Evolutionary conservation across 2,329 filamentous ascomycete species (phyloP), one percentile per base, ranked within the genome.

Genomic region (Fusarium decemcellulare): DNA sequence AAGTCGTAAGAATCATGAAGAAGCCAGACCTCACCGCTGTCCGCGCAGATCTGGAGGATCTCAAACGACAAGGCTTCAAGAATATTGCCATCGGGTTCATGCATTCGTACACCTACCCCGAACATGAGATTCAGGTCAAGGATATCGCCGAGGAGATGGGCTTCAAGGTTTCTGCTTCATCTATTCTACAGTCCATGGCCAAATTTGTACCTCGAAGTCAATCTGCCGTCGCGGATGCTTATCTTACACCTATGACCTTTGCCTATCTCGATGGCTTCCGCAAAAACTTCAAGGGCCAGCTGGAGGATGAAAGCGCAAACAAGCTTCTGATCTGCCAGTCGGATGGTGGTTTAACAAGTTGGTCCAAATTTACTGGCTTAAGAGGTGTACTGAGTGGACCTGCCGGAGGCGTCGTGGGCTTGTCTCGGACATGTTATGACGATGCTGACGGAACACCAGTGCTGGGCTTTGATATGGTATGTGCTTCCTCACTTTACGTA

Each of bases 1-100:
- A 94, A 78, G 85, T 90, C 0, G 86, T 94, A 8, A 84, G 92
- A 29, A 88, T 94, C 67, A 77, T 94, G 48, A 84, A 87, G 74
- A 81, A 85, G 40, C 89, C 91, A 0, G 84, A 89, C 32, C 82
- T 88, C 46, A 79, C 81, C 0, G 80, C 81, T n/a, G 87, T 91
- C 46, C 79, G 84, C 59, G 70, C 80, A 4, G 86, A 91, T 63
- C 78, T 94, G 9, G 84, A 90, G 70, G 77, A 82, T 1, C 83
- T 94, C 1, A 90, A 88, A 63, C 85, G 88, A 34, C 81, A 86
- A 9, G 91, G 92, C 0, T 86, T 92, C 68, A 62, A 76, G 10
- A 81, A 77, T 15, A 54, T 84, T 0, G 82, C 81, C 5, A 88
- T 94, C 3, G 91, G 89, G 62, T 82, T 94, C 59, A 91, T 93